Conservation (phyloP, 176 grass and related monocot species). For the Coix lacrymajobi region DNA sequence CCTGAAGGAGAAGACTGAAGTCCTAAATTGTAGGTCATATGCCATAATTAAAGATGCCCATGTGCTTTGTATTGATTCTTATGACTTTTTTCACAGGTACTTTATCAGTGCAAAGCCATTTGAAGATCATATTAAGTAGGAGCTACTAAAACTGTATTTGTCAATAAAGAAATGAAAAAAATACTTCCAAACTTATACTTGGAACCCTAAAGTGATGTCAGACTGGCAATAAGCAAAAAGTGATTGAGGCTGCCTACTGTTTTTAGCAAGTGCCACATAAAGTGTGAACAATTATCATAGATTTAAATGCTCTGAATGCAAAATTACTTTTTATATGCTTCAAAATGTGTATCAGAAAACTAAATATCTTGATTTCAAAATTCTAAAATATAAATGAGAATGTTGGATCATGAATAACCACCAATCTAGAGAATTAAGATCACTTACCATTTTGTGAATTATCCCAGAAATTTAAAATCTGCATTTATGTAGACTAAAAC, state of each 20-base stretch:
- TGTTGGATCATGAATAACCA: neutral
- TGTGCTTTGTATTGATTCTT: slow-evolving; percentile 11
- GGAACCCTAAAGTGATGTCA: neutral
- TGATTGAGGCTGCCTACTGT: neutral
- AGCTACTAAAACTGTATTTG: neutral
- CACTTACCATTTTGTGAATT: neutral
- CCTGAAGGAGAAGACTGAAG: neutral
- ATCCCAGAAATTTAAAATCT: neutral
- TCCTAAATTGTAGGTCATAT: slow-evolving; percentile 1
- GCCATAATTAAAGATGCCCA: slow-evolving; percentile 13
- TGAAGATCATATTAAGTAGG: slow-evolving; percentile 8
- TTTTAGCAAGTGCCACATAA: neutral
- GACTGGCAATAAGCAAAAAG: neutral
- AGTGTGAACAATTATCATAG: neutral
- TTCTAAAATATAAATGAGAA: neutral
- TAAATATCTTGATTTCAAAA: neutral
- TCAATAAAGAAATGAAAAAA: neutral
- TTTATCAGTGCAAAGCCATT: neutral
- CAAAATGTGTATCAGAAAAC: neutral
- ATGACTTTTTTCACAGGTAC: slow-evolving; percentile 6
- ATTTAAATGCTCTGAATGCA: neutral
- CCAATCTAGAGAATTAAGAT: neutral
- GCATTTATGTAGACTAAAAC: slow-evolving; percentile 19
- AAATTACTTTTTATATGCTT: neutral
- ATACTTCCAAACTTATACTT: neutral